Conservation (phyloP, 306 rosid genomes). For the Abrus precatorius region DNA sequence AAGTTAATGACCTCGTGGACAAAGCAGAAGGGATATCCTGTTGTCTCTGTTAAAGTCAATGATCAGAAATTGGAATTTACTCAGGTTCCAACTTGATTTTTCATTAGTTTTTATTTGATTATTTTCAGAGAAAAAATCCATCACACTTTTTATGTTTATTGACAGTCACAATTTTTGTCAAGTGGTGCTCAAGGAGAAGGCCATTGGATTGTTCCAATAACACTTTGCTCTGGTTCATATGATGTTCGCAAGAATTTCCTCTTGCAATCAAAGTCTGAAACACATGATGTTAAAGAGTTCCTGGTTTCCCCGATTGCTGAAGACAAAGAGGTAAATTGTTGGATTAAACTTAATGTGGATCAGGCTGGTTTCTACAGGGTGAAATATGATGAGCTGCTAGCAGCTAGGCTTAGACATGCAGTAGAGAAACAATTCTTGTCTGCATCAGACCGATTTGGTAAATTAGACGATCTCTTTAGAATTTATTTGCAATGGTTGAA, state of each 20-base stretch:
- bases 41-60: slow-evolving; percentile 73
- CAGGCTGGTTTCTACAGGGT: slow-evolving; percentile 98
- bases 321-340: slow-evolving; percentile 49
- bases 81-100: slow-evolving; percentile 67
- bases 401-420: slow-evolving; percentile 79
- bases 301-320: slow-evolving; percentile 46
- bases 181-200: slow-evolving; percentile 87
- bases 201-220: slow-evolving; percentile 88
- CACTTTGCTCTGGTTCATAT: slow-evolving; percentile 78
- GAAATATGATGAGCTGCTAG: slow-evolving; percentile 83
- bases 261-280: slow-evolving; percentile 67
- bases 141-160: slow-evolving; percentile 36
- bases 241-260: slow-evolving; percentile 74
- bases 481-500: slow-evolving; percentile 19
- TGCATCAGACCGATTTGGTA: slow-evolving; percentile 90
- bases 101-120: slow-evolving; percentile 32
- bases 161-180: slow-evolving; percentile 84
- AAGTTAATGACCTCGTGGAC: slow-evolving; percentile 94
- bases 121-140: slow-evolving; percentile 24
- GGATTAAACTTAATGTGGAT: slow-evolving; percentile 93
- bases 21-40: slow-evolving; percentile 93
- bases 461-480: slow-evolving; percentile 38
- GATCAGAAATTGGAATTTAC: slow-evolving; percentile 77
- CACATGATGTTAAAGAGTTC: slow-evolving; percentile 64
- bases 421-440: slow-evolving; percentile 73